These are phyloP conservation scores for Bromus sterilis DNA, from an alignment of 176 grass and related monocot genomes.

Conservation along the genomic window DNA sequence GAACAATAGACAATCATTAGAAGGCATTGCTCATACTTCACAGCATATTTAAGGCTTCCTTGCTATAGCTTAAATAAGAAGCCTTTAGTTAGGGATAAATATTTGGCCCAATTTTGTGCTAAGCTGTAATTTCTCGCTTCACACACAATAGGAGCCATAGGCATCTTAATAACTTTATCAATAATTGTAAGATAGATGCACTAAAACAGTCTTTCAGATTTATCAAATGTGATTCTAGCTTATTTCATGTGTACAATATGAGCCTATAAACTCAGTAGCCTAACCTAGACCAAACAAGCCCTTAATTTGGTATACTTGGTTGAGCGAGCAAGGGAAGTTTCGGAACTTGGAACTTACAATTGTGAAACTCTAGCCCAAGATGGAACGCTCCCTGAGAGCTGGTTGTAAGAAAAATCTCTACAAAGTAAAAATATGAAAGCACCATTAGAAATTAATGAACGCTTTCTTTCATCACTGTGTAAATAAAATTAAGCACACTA, in stretches of 20 bases:
- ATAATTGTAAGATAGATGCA: not conserved
- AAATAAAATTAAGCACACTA: not conserved
- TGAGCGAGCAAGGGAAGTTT: not conserved
- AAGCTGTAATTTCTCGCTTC: not conserved
- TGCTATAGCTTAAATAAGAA: not conserved
- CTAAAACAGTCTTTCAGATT: not conserved
- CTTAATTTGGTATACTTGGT: not conserved
- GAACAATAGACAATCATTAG: not conserved
- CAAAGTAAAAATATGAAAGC: not conserved
- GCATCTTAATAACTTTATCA: not conserved
- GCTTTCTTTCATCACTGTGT: not conserved
- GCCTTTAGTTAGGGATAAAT: not conserved
- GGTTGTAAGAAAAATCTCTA: slow-evolving; percentile 96
- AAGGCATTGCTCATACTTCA: not conserved
- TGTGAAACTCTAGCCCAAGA: slow-evolving; percentile 63
- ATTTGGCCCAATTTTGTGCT: not conserved
- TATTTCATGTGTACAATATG: not conserved
- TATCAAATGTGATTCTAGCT: not conserved
- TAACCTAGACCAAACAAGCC: not conserved
- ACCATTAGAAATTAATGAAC: not conserved
- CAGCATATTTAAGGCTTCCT: not conserved
- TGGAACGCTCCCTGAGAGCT: slow-evolving; percentile 66
- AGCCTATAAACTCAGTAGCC: not conserved
- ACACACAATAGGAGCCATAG: not conserved
- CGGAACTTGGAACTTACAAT: slow-evolving; percentile 44